Percentiles rank a stretch among this genome's conserved stretches.
Conservation (phyloP, 169 alveolate genomes). For the Plasmodium cynomolgi region DNA sequence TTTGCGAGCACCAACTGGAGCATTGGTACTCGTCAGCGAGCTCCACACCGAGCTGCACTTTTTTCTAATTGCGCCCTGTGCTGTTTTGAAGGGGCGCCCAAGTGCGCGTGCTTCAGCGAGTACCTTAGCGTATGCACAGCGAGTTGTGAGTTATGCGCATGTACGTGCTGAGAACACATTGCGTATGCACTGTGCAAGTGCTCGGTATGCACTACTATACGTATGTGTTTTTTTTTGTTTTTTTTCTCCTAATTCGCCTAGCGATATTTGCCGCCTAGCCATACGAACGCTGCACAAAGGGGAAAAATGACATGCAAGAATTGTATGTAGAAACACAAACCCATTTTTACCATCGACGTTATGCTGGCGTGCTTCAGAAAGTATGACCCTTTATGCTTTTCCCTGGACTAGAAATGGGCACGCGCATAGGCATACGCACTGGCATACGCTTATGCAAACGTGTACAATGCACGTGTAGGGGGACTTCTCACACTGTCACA, state of each 20-base stretch:
- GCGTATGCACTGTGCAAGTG: background rate
- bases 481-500: background rate
- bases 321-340: slow-evolving; percentile 18
- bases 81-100: background rate
- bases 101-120: background rate
- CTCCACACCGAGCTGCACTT: background rate
- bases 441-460: slow-evolving; percentile 3
- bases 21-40: background rate
- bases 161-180: background rate
- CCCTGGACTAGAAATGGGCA: background rate
- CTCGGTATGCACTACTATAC: background rate
- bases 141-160: background rate
- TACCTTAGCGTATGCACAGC: background rate
- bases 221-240: slow-evolving; percentile 2
- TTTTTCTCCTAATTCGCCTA: background rate
- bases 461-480: background rate
- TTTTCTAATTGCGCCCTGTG: background rate
- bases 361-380: background rate
- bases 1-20: background rate
- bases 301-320: background rate
- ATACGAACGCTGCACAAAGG: background rate
- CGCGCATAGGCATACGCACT: background rate
- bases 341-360: background rate
- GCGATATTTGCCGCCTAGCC: background rate
- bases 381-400: background rate